These are phyloP conservation scores for Keithomyces neogunnii DNA, from an alignment of 2,329 filamentous ascomycete genomes.

Conservation along the genomic window DNA sequence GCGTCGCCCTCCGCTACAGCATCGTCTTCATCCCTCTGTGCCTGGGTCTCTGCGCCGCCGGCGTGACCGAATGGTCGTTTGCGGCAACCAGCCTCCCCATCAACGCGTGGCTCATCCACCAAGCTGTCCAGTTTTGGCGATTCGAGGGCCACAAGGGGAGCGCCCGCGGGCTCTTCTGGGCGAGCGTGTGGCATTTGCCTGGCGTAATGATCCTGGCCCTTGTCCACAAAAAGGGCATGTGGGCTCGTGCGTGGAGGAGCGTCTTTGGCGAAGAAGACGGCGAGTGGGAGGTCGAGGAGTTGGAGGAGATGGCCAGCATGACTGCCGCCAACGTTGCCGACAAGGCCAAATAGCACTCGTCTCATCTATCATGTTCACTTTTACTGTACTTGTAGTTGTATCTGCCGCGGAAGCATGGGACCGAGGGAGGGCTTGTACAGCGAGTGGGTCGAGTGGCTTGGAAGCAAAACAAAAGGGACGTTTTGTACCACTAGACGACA, in stretches of 20 bases:
- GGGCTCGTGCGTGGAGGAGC: constrained; percentile 70
- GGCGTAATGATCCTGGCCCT: constrained; percentile 84
- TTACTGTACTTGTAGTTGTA: no score
- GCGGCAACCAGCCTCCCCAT: constrained; percentile 70
- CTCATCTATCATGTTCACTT: no score
- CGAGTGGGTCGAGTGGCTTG: no score
- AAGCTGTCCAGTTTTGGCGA: constrained; percentile 76
- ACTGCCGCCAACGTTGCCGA: constrained; percentile 18
- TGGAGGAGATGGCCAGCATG: constrained; percentile 31
- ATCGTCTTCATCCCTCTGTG: constrained; percentile 82
- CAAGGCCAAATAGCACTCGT: not conserved
- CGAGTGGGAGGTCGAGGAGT: constrained; percentile 49
- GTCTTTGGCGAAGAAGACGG: constrained; percentile 52
- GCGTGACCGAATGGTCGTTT: constrained; percentile 81
- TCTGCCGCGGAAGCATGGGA: no score
- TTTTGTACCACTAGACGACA: no score
- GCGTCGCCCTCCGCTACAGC: constrained; percentile 83
- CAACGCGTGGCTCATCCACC: constrained; percentile 76
- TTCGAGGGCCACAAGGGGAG: constrained; percentile 69
- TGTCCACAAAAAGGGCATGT: constrained; percentile 87
- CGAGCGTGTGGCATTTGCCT: constrained; percentile 92
- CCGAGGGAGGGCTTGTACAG: no score
- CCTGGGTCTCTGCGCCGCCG: constrained; percentile 65
- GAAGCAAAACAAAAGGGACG: no score
- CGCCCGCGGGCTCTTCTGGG: constrained; percentile 87